Evolutionary conservation across 140 eudicot species (phyloP), one percentile per base, ranked within the genome.

Genomic region (Bidens hawaiensis): DNA sequence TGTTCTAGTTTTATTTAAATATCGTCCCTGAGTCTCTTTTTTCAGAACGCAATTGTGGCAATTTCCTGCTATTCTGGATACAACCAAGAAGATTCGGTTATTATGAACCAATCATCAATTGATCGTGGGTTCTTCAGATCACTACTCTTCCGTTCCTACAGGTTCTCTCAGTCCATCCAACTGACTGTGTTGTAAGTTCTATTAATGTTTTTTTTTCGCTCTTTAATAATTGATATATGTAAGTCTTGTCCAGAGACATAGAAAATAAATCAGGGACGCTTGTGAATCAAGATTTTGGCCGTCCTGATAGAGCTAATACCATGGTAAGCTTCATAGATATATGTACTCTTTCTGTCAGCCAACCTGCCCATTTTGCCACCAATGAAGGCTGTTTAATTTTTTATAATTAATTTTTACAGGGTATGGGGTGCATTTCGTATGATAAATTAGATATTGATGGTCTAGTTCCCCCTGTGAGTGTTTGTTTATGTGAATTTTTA

Each of bases 91-190:
- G 99, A 93, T 73, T 93, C 99, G 2, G 97, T 93, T 57, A 93
- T 93, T 49, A 93, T 88, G 99, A 93, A 93, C 69, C 95, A 88
- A 46, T 93, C 99, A 6, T 82, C 99, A 36, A 85, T 93, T 4
- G 99, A 93, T 48, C 99, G 99, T 70, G 99, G 99, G 12, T 93
- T 93, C 66, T 93, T 93, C 73, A 52, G 96, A 74, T 93, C 99
- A 21, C 81, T 93, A 0, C 77, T 88, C 62, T 93, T 88, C 89
- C 99, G 96, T 24, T 85, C 99, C 28, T 93, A 93, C 71, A 84
- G 93, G 93, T 84, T 13, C 24, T 21, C 13, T 45, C 17, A 19
- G 12, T 54, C 17, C 3, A 4, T 61, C 21, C 26, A 12, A 15
- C 19, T 67, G 22, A 3, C 11, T 1, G 22, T 56, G 40, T 33